Conservation (phyloP, 2,329 filamentous ascomycete genomes). For the Colletotrichum chlorophyti region DNA sequence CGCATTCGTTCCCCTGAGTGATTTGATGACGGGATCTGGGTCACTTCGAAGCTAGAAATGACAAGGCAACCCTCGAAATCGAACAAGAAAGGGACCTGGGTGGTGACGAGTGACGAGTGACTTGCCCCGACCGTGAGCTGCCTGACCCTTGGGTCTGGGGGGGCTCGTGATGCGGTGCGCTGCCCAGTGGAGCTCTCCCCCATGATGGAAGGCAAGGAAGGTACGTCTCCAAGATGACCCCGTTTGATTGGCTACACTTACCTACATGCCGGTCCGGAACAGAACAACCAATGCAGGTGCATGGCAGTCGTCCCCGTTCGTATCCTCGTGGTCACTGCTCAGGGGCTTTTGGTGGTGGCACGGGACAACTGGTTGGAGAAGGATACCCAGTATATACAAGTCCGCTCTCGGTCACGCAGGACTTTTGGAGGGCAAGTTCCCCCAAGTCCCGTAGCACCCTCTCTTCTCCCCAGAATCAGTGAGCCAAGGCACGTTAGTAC, state of each 20-base stretch:
- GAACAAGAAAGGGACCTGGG: too few species aligned
- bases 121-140: neutral
- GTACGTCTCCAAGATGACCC: neutral
- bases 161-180: constrained; percentile 27
- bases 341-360: constrained; percentile 16
- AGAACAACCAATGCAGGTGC: constrained; percentile 31
- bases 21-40: too few species aligned
- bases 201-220: neutral
- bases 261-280: constrained; percentile 14
- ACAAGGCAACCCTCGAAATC: too few species aligned
- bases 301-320: constrained; percentile 20
- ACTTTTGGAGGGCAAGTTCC: too few species aligned
- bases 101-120: too few species aligned
- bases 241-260: neutral
- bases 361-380: constrained; percentile 14
- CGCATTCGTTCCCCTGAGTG: too few species aligned
- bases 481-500: too few species aligned
- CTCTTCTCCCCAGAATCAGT: too few species aligned
- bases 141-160: constrained; percentile 8
- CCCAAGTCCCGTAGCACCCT: too few species aligned
- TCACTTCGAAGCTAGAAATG: too few species aligned
- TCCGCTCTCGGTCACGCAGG: constrained; percentile 26
- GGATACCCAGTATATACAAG: constrained; percentile 26
- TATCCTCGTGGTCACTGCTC: constrained; percentile 27
- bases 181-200: constrained; percentile 14